Evolutionary conservation across 257 asterid species (phyloP), one percentile per base, ranked within the genome.

Genomic region (Schizonepeta tenuifolia): DNA sequence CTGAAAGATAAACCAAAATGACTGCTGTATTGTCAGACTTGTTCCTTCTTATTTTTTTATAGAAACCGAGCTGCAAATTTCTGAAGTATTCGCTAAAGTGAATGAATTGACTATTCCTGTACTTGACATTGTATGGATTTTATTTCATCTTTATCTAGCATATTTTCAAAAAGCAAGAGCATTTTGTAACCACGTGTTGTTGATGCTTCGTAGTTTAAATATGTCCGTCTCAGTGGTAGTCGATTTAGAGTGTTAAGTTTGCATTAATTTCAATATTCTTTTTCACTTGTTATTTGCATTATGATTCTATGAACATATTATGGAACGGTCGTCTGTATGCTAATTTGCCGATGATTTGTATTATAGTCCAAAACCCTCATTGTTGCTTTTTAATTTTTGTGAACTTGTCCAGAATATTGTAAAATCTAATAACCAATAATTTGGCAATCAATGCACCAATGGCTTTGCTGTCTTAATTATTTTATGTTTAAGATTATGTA

Each of bases 371-470:
- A 9, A 50, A n/a, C 11, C 20, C 54, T 49, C 56, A 17, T 17
- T 11, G 56, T 49, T 49, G 17, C 12, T 49, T 18, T 49, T 6
- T n/a, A 12, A 49, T 6, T n/a, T 49, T 17, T 49, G 56, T 17
- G 22, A 49, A 49, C 22, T 15, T 5, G 24, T 49, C 22, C 56
- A 62, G 44, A 11, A 22, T 50, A 24, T 50, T 36, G n/a, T 18
- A 22, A 76, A 26, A 7, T 69, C 69, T 14, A 56, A 64, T 60
- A 35, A 35, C 61, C 63, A 67, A 43, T 26, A 57, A 57, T 58
- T 65, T 57, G 36, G 46, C 75, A 20, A 35, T 74, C 50, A 65
- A 14, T 72, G 47, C 49, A 57, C 18, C 33, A 13, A 69, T 60
- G 9, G 11, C 51, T 44, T 20, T 56, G 69, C 44, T 71, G 51